Evolutionary conservation across 2,329 filamentous ascomycete genomes (phyloP).

Genomic region (Ophiostoma triangulosporum): DNA sequence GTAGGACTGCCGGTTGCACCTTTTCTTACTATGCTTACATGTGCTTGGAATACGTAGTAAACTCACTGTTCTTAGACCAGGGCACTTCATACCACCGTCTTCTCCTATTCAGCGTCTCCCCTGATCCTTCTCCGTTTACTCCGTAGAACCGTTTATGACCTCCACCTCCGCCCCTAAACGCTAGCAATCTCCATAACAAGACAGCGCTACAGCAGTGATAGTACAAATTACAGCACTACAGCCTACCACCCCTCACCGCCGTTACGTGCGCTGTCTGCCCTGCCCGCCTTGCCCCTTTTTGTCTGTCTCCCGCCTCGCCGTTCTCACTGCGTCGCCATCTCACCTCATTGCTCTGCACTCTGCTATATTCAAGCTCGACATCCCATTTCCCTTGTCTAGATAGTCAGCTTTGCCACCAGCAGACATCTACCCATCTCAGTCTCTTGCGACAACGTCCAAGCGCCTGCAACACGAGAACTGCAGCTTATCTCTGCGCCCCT

Average conservation of each 20-base stretch:
- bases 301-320: neutral
- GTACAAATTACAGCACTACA: neutral
- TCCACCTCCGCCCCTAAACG: neutral
- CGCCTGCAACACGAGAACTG: neutral
- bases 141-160: neutral
- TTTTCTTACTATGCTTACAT: no score
- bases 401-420: neutral
- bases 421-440: neutral
- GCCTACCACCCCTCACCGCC: conserved; percentile 9
- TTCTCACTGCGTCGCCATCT: neutral
- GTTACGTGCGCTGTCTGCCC: conserved; percentile 1
- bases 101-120: no score
- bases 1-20: no score
- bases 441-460: neutral
- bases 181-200: neutral
- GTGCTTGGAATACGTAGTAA: no score
- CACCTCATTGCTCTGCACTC: neutral
- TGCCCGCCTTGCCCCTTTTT: neutral
- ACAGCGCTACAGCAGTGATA: neutral
- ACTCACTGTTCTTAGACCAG: no score
- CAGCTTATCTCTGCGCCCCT: neutral
- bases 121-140: neutral
- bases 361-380: neutral
- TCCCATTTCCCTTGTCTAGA: neutral
- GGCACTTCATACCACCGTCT: no score